phyloP scores from a whole-genome alignment of 2,329 filamentous ascomycete species.

The Colletotrichum musae region DNA sequence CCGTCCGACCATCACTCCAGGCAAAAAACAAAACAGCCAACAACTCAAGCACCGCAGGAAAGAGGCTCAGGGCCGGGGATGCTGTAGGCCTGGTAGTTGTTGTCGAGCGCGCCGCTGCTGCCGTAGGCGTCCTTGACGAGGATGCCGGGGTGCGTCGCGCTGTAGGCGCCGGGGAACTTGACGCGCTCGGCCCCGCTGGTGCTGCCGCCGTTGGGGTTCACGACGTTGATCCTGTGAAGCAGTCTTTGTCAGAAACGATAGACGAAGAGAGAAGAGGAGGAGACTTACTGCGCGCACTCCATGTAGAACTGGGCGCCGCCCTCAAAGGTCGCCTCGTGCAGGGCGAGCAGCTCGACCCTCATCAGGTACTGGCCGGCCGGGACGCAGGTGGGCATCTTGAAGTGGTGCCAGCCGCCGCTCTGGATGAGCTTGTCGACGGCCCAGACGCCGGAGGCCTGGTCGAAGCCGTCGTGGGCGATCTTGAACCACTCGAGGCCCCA shows the following conservation, averaged over 20 bases:
- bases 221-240: too few species aligned
- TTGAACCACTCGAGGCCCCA: constrained; percentile 64
- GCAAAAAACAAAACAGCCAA: background rate
- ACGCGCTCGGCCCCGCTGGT: constrained; percentile 47
- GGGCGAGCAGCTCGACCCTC: constrained; percentile 57
- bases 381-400: constrained; percentile 55
- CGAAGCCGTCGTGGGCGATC: constrained; percentile 58
- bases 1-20: background rate
- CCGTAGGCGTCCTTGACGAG: constrained; percentile 50
- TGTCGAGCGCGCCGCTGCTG: constrained; percentile 33
- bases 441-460: constrained; percentile 44
- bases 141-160: constrained; percentile 52
- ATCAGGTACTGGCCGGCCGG: constrained; percentile 59
- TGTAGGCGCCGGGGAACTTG: constrained; percentile 54
- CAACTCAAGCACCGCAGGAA: background rate
- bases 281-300: constrained; percentile 42
- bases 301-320: constrained; percentile 46
- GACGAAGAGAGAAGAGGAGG: constrained; percentile 40
- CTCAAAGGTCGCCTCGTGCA: constrained; percentile 51
- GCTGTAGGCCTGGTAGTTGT: constrained; percentile 48
- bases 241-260: constrained; percentile 38
- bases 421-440: constrained; percentile 45
- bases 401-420: constrained; percentile 48
- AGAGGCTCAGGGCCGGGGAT: constrained; percentile 50
- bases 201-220: constrained; percentile 32